Evolutionary conservation across 2,329 filamentous ascomycete species (phyloP), one percentile per base, ranked within the genome.

Genomic region (Trichophyton rubrum): DNA sequence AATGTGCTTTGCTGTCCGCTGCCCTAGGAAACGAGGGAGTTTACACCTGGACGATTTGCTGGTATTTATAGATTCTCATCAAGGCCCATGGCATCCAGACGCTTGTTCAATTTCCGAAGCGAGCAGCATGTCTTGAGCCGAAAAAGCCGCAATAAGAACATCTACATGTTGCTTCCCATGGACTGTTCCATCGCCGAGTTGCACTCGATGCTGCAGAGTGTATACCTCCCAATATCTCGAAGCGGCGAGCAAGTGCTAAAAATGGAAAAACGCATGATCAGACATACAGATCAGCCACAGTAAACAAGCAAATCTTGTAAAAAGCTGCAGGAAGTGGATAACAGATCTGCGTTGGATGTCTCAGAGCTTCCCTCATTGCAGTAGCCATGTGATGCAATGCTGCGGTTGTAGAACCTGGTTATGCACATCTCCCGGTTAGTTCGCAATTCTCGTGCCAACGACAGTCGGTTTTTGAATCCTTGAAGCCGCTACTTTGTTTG

Each of bases 101-200:
- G 24, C 8, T 17, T 13, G 27, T 35, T 55, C 30, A 20, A 35
- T 33, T 55, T 15, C 30, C 51, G 27, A 35, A 20, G 30, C n/a
- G 11, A 55, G 51, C 20, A 35, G 51, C 51, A 55, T 55, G 51
- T 55, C 51, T 55, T 55, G 51, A 55, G 38, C 51, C 30, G 22
- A 55, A 33, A 30, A 55, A 55, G 15, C 11, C 51, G 38, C 51
- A 15, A 7, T 55, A 13, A 35, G n/a, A 27, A 35, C 27, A 35
- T 9, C 22, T 55, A 13, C 27, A 55, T 55, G 51, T 30, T 35
- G 51, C 3, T 35, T 55, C 30, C 51, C 51, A 17, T 55, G 51
- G n/a, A 55, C 27, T 7, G 51, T 55, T 55, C 51, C 51, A 55
- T 55, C 51, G 51, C n/a, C 27, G 9, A 55, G 51, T 55, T 55